Evolutionary conservation across 108 stramenopile species (phyloP).

Genomic region (Fistulifera pelliculosa): DNA sequence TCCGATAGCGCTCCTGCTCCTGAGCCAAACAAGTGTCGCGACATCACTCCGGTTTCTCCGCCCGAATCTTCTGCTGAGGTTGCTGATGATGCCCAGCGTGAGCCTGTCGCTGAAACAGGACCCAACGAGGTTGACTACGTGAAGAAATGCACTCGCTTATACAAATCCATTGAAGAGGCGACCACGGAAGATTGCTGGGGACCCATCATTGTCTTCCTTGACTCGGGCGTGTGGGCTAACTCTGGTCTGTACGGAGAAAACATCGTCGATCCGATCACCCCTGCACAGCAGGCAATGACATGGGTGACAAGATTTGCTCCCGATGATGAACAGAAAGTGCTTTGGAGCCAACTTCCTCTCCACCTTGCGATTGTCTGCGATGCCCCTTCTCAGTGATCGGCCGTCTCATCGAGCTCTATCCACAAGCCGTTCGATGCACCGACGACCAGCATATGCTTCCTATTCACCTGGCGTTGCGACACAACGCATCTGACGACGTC

Average conservation of each 20-base stretch:
- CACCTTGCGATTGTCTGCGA: slow-evolving; percentile 45
- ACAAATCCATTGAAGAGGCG: slow-evolving; percentile 47
- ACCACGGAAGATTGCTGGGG: slow-evolving; percentile 32
- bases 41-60: too few relatives aligned
- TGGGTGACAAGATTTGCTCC: slow-evolving; percentile 64
- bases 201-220: slow-evolving; percentile 23
- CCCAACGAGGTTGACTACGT: slow-evolving; percentile 40
- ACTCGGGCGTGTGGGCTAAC: slow-evolving; percentile 24
- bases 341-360: slow-evolving; percentile 45
- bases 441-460: slow-evolving; percentile 51
- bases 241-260: background rate
- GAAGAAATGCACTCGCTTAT: slow-evolving; percentile 51
- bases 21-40: too few relatives aligned
- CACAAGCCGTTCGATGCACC: slow-evolving; percentile 30
- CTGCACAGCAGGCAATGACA: slow-evolving; percentile 45
- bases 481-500: slow-evolving; percentile 25
- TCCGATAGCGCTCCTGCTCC: slow-evolving; percentile 2
- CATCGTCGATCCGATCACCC: slow-evolving; percentile 19
- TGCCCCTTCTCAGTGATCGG: slow-evolving; percentile 30
- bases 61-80: background rate
- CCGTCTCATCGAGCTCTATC: slow-evolving; percentile 28
- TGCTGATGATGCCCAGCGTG: background rate
- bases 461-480: slow-evolving; percentile 37
- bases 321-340: slow-evolving; percentile 16
- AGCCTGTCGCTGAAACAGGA: too few relatives aligned